Base-by-base conservation (phyloP, 2,329 filamentous ascomycete species). In the Sphaerulina vaccinii region DNA sequence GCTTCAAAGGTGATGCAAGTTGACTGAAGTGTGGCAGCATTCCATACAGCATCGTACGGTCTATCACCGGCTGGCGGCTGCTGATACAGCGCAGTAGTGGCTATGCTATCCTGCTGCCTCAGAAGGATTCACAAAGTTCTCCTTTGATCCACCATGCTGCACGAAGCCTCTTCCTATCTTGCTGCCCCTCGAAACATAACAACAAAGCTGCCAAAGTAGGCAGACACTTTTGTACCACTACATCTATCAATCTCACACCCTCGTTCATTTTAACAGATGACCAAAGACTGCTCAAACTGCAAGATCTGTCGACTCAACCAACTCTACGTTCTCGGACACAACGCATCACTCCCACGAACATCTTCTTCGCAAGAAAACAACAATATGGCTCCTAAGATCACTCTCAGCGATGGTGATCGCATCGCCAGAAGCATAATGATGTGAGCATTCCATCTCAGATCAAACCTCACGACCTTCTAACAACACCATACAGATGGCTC, bases 281-380 rank as follows among this genome's bases (percentile, higher is more conserved):
- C 6, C 6, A 44, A 33, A n/a, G 41, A 35, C 7, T 44, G 41
- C 29, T 2, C 23, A 3, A 19, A 44, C 16, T 44, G 41, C 41
- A 44, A 44, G n/a, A 44, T 35, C n/a, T 44, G 41, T 44, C 41
- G 41, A 4, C 18, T 18, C 11, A 44, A 44, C 16, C 41, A 44
- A 3, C 22, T 44, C 19, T 32, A 18, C 41, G 41, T 32, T 32
- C 41, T 44, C 11, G 41, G 41, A 23, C 22, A 32, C 18, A 13
- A 35, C 5, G 32, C 32, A 5, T 35, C 32, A 5, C 32, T n/a
- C 16, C 32, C 13, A 35, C 13, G 16, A 7, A 29, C 8, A 13
- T 42, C 38, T 10, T 15, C 41, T 32, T 33, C 23, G 11, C 29
- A 24, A 19, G 11, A 27, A 15, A 44, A 33, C 3, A 33, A 18